Base-by-base conservation (phyloP, 306 rosid species). In the Sophora flavescens region DNA sequence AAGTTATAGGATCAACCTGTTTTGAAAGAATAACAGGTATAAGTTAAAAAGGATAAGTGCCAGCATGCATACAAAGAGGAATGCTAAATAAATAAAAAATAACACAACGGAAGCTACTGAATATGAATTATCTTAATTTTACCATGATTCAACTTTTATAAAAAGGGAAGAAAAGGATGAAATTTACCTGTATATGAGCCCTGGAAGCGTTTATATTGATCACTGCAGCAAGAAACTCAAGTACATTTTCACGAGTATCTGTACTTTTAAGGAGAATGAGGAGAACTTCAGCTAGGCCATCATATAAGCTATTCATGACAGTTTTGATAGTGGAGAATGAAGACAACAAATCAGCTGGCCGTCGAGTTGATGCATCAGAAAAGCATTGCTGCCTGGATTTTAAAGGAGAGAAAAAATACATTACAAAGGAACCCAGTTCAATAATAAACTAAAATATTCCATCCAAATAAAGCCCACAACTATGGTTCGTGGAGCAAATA, bases 121-220 rank as follows among this genome's bases (percentile, higher is more conserved):
- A 60, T 30, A 50, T 30, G n/a, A 69, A 63, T 64, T 78, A 32
- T 74, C 63, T 48, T 33, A 33, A 68, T 59, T 63, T 26, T 33
- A 45, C 22, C 42, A 26, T 8, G 18, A 41, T 63, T 58, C 52
- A 35, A 35, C 13, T 30, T 17, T 42, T 13, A 1, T 15, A 28
- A 15, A 26, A 22, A 65, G 32, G 41, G 62, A 33, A 74, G 68
- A 68, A 14, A 36, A 63, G 66, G 68, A 63, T 48, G 71, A 28
- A 39, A 76, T 13, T 57, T 77, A 93, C 99, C 97, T 96, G 99
- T 70, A 93, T 92, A 62, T 96, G 99, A 81, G 96, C 93, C 87
- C 99, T 91, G 58, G 98, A 91, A n/a, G 97, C 90, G 66, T 96
- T 96, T 84, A 85, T 78, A 83, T 96, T 96, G 80, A 91, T 96